A percentile compares a stretch with the other conserved stretches of the same genome.
Conservation (phyloP, 257 asterid genomes). For the Ligustrum vulgare region DNA sequence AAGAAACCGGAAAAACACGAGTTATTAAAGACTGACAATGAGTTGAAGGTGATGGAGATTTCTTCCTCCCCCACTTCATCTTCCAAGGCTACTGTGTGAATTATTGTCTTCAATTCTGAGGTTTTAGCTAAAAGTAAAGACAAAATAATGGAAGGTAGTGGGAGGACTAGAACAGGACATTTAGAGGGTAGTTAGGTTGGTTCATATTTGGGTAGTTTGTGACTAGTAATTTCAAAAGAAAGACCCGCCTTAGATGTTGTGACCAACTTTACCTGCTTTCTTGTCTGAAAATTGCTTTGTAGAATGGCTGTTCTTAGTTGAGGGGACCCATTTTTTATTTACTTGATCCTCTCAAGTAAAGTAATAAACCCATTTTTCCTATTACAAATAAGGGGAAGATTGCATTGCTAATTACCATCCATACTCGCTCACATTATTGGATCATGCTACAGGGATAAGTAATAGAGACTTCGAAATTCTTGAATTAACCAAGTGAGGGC, state of each 20-base stretch:
- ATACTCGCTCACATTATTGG: neutral
- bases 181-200: slow-evolving; percentile 34
- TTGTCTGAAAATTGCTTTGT: neutral
- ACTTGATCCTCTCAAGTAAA: neutral
- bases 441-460: no score
- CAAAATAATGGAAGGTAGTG: neutral
- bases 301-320: slow-evolving; percentile 1
- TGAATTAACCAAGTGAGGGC: no score
- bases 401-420: neutral
- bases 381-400: neutral
- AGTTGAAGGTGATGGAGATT: slow-evolving; percentile 30
- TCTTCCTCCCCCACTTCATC: slow-evolving; percentile 45
- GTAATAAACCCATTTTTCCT: neutral
- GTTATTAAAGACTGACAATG: slow-evolving; percentile 36
- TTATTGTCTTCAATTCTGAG: slow-evolving; percentile 1
- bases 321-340: slow-evolving; percentile 34
- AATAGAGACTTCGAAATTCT: no score
- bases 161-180: slow-evolving; percentile 20
- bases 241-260: slow-evolving; percentile 37
- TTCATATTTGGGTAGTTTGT: slow-evolving; percentile 29
- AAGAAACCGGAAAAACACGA: slow-evolving; percentile 58
- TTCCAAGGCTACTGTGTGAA: neutral
- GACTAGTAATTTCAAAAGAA: slow-evolving; percentile 36
- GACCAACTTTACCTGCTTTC: neutral
- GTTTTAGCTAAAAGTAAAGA: neutral